Evolutionary conservation across 169 alveolate genomes (phyloP).

Genomic region (Neospora caninum): DNA sequence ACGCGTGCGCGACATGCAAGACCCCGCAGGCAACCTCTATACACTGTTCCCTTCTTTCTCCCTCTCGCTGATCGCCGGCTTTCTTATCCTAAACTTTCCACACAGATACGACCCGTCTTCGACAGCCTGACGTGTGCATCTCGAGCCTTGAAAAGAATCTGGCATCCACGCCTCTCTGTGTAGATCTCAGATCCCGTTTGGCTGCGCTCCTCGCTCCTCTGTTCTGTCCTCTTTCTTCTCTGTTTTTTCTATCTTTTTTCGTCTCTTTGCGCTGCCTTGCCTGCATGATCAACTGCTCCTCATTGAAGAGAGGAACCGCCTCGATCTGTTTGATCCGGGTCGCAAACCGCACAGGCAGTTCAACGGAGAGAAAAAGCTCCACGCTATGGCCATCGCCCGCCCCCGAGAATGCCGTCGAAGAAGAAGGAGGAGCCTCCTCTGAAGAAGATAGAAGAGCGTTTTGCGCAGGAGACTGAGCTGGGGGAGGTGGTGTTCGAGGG

Average conservation of each 20-base stretch:
- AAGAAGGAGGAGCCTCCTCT: neutral
- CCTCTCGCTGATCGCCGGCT: too few relatives aligned
- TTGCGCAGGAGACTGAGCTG: too few relatives aligned
- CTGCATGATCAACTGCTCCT: conserved; percentile 43
- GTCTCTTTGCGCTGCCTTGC: neutral
- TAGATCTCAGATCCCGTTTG: neutral
- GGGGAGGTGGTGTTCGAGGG: neutral
- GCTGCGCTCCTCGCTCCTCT: neutral
- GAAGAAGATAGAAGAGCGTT: too few relatives aligned
- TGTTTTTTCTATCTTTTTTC: neutral
- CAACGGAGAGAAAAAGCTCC: conserved; percentile 6
- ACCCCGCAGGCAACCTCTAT: too few relatives aligned
- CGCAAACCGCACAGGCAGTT: conserved; percentile 50
- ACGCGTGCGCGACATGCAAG: too few relatives aligned
- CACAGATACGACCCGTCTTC: too few relatives aligned
- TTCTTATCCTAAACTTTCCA: too few relatives aligned
- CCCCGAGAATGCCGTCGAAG: neutral
- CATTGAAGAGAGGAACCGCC: conserved; percentile 36
- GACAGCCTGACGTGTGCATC: too few relatives aligned
- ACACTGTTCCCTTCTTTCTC: too few relatives aligned
- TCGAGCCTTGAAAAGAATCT: too few relatives aligned
- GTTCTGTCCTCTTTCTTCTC: neutral
- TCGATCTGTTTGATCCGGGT: conserved; percentile 40
- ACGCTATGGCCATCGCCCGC: neutral
- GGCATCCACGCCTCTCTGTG: too few relatives aligned